Evolutionary conservation across 768 basidiomycete species (phyloP).

Genomic region (Termitomyces sp.): DNA sequence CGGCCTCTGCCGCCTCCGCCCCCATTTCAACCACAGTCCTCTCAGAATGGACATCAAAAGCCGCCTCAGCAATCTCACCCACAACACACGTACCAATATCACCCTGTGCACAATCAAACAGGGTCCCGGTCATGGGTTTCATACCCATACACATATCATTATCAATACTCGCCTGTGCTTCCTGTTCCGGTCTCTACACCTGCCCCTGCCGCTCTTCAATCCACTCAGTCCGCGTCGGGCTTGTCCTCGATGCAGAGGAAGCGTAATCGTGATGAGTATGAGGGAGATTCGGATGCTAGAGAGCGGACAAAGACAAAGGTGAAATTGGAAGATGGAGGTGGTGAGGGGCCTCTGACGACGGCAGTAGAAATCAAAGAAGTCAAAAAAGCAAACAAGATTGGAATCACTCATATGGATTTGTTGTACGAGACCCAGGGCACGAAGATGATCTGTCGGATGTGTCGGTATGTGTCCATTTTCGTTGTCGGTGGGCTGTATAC

Average conservation of each 20-base stretch:
- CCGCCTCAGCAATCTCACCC: not conserved
- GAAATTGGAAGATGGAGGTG: not conserved
- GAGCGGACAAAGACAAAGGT: not conserved
- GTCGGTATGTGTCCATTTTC: slow-evolving; percentile 18
- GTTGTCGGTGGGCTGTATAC: not conserved
- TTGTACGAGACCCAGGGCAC: slow-evolving; percentile 20
- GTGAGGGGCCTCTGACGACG: not conserved
- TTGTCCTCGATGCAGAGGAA: not conserved
- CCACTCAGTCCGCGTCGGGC: not conserved
- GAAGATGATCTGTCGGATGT: slow-evolving; percentile 23
- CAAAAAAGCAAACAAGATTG: slow-evolving; percentile 16
- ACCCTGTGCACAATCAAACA: not conserved
- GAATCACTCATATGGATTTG: slow-evolving; percentile 26
- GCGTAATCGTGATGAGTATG: slow-evolving; percentile 2
- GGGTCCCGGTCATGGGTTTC: not conserved
- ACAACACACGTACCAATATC: not conserved
- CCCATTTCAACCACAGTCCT: not conserved
- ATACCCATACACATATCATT: not conserved
- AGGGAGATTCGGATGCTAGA: not conserved
- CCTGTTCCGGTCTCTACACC: not conserved
- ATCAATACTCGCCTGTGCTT: not conserved
- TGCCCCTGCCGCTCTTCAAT: not conserved
- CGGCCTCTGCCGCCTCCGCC: not conserved
- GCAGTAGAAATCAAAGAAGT: not conserved
- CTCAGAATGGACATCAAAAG: not conserved